phyloP scores from a whole-genome alignment of 768 basidiomycete genomes.

The Russula sp. region DNA sequence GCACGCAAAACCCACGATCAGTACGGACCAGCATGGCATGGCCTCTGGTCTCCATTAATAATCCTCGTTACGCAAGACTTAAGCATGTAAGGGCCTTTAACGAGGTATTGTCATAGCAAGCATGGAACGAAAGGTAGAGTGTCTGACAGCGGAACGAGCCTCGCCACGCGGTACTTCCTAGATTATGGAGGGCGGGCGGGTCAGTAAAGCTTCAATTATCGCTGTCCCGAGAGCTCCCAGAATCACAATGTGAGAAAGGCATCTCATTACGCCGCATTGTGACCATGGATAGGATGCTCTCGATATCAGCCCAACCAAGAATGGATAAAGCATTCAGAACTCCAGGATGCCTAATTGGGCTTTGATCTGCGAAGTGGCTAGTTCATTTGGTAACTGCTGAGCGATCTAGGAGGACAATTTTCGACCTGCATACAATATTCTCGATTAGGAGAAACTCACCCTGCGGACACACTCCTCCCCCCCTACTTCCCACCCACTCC shows the following conservation, averaged over 20 bases:
- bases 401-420: slow-evolving; percentile 9
- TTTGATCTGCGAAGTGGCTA: slow-evolving; percentile 21
- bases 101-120: background rate
- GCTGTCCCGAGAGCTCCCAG: slow-evolving; percentile 27
- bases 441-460: slow-evolving; percentile 35
- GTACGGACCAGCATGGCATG: background rate
- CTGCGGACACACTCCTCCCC: slow-evolving; percentile 56
- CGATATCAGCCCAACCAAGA: slow-evolving; percentile 22
- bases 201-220: slow-evolving; percentile 51
- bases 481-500: slow-evolving; percentile 82
- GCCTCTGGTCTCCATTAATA: background rate
- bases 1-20: too few species aligned
- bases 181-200: slow-evolving; percentile 31
- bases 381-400: slow-evolving; percentile 13
- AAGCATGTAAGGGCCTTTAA: background rate
- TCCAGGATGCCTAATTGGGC: slow-evolving; percentile 7
- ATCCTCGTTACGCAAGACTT: too few species aligned
- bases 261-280: slow-evolving; percentile 33
- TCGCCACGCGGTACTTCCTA: slow-evolving; percentile 28
- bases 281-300: slow-evolving; percentile 25
- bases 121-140: slow-evolving; percentile 13
- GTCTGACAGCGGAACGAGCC: slow-evolving; percentile 70
- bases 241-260: slow-evolving; percentile 23
- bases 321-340: background rate
- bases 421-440: background rate